phyloP scores from a whole-genome alignment of 805 yeast species.

The Cyberlindnera subsufficiens region DNA sequence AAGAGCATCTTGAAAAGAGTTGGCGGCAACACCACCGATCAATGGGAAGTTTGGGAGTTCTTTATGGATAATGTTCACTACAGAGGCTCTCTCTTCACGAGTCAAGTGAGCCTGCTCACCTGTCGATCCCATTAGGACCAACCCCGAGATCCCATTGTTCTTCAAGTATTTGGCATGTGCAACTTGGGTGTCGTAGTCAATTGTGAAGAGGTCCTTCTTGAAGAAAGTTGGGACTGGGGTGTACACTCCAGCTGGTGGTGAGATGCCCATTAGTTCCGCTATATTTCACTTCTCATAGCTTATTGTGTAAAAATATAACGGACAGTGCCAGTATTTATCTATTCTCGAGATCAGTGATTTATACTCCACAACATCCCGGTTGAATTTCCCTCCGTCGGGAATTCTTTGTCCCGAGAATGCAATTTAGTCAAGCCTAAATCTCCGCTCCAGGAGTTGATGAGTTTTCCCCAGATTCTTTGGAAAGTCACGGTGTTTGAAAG shows the following conservation, averaged over 20 bases:
- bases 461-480: no score
- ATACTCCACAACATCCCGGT: no score
- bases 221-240: conserved; percentile 52
- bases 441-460: no score
- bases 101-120: conserved; percentile 51
- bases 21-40: conserved; percentile 44
- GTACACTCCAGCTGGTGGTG: conserved; percentile 38
- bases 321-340: no score
- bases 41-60: conserved; percentile 36
- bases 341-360: no score
- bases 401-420: no score
- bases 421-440: no score
- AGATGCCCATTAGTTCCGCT: conserved; percentile 7
- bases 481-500: no score
- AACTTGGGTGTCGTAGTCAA: conserved; percentile 41
- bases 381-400: no score
- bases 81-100: conserved; percentile 34
- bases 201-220: conserved; percentile 31
- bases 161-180: conserved; percentile 38
- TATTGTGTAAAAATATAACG: no score
- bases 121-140: conserved; percentile 47
- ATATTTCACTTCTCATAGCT: no score
- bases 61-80: conserved; percentile 29
- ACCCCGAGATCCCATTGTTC: conserved; percentile 40
- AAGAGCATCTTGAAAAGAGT: conserved; percentile 39